Conservation (phyloP, 305 asterid species). For the Solanum hybrid region DNA sequence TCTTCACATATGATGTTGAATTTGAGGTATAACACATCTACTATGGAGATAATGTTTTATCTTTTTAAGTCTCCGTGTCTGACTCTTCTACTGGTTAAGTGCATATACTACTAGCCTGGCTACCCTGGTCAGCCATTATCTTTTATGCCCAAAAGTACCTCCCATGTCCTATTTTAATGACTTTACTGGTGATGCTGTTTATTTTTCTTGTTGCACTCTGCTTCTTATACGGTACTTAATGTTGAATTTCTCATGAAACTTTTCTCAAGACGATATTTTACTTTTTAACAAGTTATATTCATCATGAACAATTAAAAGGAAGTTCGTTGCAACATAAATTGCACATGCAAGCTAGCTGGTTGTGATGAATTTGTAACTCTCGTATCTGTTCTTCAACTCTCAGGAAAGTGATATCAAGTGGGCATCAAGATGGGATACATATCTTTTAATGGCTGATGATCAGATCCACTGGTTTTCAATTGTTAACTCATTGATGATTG, state of each 20-base stretch:
- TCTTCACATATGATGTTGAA: constrained; percentile 87
- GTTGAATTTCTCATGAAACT: neutral
- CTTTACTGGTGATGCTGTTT: neutral
- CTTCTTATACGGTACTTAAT: neutral
- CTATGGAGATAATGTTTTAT: neutral
- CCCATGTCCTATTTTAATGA: neutral
- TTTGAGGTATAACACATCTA: constrained; percentile 47
- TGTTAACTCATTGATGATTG: constrained; percentile 82
- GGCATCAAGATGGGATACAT: constrained; percentile 97
- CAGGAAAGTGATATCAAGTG: constrained; percentile 91
- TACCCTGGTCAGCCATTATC: neutral
- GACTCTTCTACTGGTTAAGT: neutral
- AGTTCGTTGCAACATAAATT: neutral
- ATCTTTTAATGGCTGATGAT: constrained; percentile 88
- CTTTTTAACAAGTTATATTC: neutral
- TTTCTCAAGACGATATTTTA: neutral
- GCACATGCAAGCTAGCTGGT: neutral
- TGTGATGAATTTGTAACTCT: neutral
- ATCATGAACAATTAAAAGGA: neutral
- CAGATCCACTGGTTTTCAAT: constrained; percentile 95
- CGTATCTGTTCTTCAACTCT: constrained; percentile 4
- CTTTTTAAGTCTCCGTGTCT: neutral
- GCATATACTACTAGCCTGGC: neutral
- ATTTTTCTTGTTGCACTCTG: neutral
- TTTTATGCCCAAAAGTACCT: neutral